Evolutionary conservation across 345 rosid genomes (phyloP).

Genomic region (Lumnitzera littorea): DNA sequence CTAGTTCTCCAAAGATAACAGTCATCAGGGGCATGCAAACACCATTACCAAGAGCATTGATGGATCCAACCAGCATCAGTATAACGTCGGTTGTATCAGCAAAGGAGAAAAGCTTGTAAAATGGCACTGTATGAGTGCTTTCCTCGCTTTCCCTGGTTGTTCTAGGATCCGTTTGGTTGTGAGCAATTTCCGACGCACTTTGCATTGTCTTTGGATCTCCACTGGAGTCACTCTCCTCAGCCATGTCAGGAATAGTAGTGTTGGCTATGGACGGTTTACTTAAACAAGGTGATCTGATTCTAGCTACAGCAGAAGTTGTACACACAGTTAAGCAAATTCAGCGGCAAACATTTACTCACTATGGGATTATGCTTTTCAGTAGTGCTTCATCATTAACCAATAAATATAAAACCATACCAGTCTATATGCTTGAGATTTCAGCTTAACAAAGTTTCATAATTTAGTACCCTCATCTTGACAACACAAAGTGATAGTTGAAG

Average conservation of each 20-base stretch:
- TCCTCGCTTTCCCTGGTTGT: slow-evolving; percentile 5
- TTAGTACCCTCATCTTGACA: too few species aligned
- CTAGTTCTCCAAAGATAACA: slow-evolving; percentile 14
- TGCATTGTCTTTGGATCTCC: neutral
- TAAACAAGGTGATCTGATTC: too few species aligned
- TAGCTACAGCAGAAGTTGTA: too few species aligned
- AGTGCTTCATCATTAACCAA: too few species aligned
- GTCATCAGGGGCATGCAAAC: slow-evolving; percentile 15
- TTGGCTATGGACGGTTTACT: too few species aligned
- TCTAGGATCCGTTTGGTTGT: neutral
- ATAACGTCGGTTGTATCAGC: slow-evolving; percentile 20
- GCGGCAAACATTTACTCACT: too few species aligned
- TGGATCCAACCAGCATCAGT: slow-evolving; percentile 21
- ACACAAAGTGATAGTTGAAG: too few species aligned
- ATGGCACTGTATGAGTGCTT: slow-evolving; percentile 16
- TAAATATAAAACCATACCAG: too few species aligned
- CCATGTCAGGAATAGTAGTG: slow-evolving; percentile 2
- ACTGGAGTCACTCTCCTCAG: slow-evolving; percentile 5
- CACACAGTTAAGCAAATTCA: too few species aligned
- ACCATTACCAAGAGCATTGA: slow-evolving; percentile 24
- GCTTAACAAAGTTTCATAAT: too few species aligned
- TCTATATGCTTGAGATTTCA: too few species aligned
- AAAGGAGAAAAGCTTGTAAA: slow-evolving; percentile 22
- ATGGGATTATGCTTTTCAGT: too few species aligned
- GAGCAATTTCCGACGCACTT: neutral